Percentiles rank a stretch among this genome's conserved stretches.
Evolutionary conservation across 1,139 yeast genomes (phyloP).

Genomic region (Geotrichum candidum): DNA sequence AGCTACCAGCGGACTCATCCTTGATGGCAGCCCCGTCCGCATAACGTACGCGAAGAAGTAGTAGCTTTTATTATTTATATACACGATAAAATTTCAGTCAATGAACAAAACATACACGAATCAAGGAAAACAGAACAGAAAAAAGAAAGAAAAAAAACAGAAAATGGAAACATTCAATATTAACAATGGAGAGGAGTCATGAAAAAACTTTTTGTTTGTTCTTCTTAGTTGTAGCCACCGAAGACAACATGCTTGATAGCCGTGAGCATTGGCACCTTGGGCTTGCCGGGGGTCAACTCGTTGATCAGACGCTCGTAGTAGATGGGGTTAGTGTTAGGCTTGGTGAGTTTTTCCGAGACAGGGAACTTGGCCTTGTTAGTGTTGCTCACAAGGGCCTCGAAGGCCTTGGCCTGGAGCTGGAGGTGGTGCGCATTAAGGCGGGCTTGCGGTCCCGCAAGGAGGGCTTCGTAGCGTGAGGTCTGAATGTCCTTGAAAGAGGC

Average conservation of each 20-base stretch:
- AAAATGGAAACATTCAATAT: not conserved
- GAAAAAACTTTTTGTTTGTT: not conserved
- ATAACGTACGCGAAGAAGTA: constrained; percentile 51
- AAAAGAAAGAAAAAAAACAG: not conserved
- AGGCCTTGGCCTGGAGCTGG: constrained; percentile 28
- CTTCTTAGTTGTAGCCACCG: constrained; percentile 33
- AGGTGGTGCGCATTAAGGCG: constrained; percentile 25
- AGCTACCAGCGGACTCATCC: constrained; percentile 34
- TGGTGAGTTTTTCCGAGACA: constrained; percentile 50
- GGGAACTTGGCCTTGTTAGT: constrained; percentile 22
- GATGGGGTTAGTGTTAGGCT: constrained; percentile 77
- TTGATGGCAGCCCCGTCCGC: constrained; percentile 36
- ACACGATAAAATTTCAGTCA: not conserved
- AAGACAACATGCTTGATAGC: constrained; percentile 32
- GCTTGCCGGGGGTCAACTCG: constrained; percentile 68
- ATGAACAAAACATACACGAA: constrained; percentile 10
- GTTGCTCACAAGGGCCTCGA: constrained; percentile 25
- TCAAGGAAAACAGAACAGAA: not conserved
- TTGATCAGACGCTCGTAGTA: constrained; percentile 66
- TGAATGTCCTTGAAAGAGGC: constrained; percentile 32
- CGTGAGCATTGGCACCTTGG: constrained; percentile 49
- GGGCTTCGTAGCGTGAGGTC: constrained; percentile 26
- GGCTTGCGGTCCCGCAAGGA: constrained; percentile 23
- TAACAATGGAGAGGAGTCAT: not conserved
- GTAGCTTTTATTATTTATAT: not conserved